Evolutionary conservation across 148 eudicot genomes (phyloP), one percentile per base, ranked within the genome.

Genomic region (Salicornia ramosissima): DNA sequence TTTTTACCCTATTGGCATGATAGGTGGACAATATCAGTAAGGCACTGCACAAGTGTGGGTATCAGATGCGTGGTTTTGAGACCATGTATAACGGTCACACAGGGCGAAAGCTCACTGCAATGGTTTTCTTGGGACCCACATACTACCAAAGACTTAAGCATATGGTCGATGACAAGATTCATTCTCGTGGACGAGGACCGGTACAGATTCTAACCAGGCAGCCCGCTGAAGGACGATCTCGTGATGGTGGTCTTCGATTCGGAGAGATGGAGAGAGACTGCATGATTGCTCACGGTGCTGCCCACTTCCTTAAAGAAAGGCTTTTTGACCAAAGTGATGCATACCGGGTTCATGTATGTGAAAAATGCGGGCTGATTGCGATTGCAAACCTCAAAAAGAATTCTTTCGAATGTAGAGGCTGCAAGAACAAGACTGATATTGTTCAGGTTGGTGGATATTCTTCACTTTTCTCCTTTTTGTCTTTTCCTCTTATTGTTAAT

Each of bases 191-290:
- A 13, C 81, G 99, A n/a, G 99, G 99, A 4, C 97, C 97, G 0
- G 96, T 94, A 9, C 99, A 94, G 77, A 94, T 88, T 73, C 91
- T 94, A 39, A 94, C 97, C 0, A 81, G 99, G 80, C 99, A 94
- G 74, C 99, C 99, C 36, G 99, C 97, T 34, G 99, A 94, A 71
- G 99, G 99, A 21, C 81, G 97, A 30, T 94, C 99, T 30, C 97
- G 99, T 71, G 99, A 94, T 76, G 99, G 97, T 43, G 97, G 99
- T 60, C 93, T 91, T 10, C 85, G 97, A 15, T 94, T 94, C 72
- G 99, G 99, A 43, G 99, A 94, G 81, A 94, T 94, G 99, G 99
- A 94, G 71, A 78, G 97, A 51, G 99, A 94, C 61, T 94, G 99
- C 46, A 94, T 94, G 96, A 94, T 94, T 82, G 99, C 99, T 0